Conservation (phyloP, 2,329 filamentous ascomycete species). For the Verticillium tricorpus region DNA sequence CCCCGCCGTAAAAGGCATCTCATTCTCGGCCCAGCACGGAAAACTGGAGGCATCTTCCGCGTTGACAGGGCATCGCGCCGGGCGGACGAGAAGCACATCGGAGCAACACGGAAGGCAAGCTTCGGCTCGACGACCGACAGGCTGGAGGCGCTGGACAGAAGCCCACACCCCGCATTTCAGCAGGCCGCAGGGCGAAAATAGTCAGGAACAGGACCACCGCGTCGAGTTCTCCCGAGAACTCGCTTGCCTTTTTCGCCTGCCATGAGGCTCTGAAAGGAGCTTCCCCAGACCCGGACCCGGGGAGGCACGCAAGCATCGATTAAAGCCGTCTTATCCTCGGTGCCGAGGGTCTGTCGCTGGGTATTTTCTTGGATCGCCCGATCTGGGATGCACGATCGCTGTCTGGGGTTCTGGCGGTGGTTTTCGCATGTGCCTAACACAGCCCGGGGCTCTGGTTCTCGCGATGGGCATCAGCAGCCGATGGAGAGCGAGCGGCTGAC, state of each 20-base stretch:
- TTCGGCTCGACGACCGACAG: background rate
- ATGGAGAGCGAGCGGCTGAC: background rate
- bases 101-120: constrained; percentile 1
- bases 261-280: constrained; percentile 1
- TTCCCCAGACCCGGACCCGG: background rate
- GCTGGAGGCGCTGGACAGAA: background rate
- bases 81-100: background rate
- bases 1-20: background rate
- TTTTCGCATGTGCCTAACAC: background rate
- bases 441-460: background rate
- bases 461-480: background rate
- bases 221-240: constrained; percentile 10
- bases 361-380: background rate
- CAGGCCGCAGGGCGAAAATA: constrained; percentile 15
- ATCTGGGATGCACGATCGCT: background rate
- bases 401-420: background rate
- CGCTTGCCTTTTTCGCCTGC: constrained; percentile 3
- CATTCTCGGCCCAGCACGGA: background rate
- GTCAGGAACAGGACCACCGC: constrained; percentile 16
- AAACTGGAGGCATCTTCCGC: background rate
- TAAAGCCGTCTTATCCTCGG: constrained; percentile 12
- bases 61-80: background rate
- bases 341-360: background rate
- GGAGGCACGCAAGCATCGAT: background rate
- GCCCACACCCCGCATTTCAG: constrained; percentile 2